phyloP scores from a whole-genome alignment of 1,284 basidiomycete species.

The Apiotrichum laibachii region DNA sequence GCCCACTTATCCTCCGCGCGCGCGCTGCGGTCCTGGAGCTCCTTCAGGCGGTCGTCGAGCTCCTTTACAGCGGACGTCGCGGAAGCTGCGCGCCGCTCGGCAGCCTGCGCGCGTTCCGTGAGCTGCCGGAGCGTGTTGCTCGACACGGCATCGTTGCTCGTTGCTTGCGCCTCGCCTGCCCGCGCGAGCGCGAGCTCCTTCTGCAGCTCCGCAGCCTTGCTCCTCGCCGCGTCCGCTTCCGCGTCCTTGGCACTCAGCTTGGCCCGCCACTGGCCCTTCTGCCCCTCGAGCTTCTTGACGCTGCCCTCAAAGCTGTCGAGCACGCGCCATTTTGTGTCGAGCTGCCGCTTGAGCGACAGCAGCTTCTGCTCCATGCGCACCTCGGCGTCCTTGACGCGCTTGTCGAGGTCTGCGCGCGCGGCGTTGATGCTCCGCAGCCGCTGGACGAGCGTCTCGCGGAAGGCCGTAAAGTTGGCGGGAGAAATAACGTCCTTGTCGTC shows the following conservation, averaged over 20 bases:
- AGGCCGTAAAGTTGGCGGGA: constrained; percentile 78
- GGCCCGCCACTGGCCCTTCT: constrained; percentile 80
- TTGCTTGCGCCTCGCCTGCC: constrained; percentile 49
- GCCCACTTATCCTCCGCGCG: constrained; percentile 84
- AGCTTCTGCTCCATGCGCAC: constrained; percentile 46
- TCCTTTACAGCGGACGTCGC: constrained; percentile 76
- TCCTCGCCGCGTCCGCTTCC: constrained; percentile 81
- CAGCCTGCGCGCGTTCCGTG: constrained; percentile 67
- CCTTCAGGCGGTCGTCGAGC: constrained; percentile 76
- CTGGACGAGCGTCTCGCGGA: constrained; percentile 82
- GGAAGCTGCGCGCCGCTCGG: constrained; percentile 76
- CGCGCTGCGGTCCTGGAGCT: constrained; percentile 66
- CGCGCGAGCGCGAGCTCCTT: constrained; percentile 6
- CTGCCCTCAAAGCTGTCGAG: constrained; percentile 89
- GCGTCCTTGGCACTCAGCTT: constrained; percentile 79
- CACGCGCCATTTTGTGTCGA: constrained; percentile 85
- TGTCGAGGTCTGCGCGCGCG: constrained; percentile 82
- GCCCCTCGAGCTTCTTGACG: constrained; percentile 77
- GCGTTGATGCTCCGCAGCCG: constrained; percentile 78
- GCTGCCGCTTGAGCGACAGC: constrained; percentile 73
- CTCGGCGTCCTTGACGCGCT: constrained; percentile 77
- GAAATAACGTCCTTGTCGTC: constrained; percentile 55
- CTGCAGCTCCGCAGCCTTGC: constrained; percentile 71
- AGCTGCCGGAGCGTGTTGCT: constrained; percentile 60
- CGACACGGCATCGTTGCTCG: not conserved